A percentile compares a stretch with the other conserved stretches of the same genome.
Evolutionary conservation across 352 stramenopile species (phyloP).

Genomic region (Globisporangium spiculum): DNA sequence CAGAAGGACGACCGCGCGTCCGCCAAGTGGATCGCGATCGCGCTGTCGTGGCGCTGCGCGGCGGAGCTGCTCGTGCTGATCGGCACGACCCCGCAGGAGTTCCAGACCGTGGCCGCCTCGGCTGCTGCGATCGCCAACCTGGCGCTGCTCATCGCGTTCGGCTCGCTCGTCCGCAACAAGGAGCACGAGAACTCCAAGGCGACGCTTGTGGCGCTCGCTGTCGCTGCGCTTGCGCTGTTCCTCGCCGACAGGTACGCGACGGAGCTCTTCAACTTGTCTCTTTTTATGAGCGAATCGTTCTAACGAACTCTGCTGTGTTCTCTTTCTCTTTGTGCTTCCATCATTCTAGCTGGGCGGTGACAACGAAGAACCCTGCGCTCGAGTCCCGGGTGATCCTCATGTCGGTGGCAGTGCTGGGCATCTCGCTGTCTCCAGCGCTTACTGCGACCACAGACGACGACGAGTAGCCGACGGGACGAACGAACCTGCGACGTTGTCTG

Average conservation of each 20-base stretch:
- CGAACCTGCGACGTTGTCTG: neutral
- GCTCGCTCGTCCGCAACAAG: constrained; percentile 40
- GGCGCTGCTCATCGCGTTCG: constrained; percentile 47
- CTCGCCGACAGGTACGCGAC: constrained; percentile 69
- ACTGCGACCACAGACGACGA: constrained; percentile 47
- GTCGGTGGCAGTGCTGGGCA: constrained; percentile 60
- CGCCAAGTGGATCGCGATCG: constrained; percentile 80
- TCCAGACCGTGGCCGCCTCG: constrained; percentile 36
- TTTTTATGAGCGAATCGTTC: neutral
- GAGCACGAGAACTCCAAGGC: constrained; percentile 55
- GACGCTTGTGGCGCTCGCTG: constrained; percentile 43
- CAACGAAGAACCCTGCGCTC: constrained; percentile 48
- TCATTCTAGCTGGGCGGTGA: constrained; percentile 37
- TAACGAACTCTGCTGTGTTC: neutral
- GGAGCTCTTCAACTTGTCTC: neutral
- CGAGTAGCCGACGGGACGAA: constrained; percentile 22
- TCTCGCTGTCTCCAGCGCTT: constrained; percentile 63
- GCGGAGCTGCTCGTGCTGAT: constrained; percentile 70
- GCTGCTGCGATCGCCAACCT: constrained; percentile 51
- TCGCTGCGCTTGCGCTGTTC: constrained; percentile 44
- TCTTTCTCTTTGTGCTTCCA: constrained; percentile 3
- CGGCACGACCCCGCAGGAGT: constrained; percentile 38
- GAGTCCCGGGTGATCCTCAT: constrained; percentile 73
- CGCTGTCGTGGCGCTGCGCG: constrained; percentile 69
- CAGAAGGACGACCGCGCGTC: constrained; percentile 67